Base-by-base conservation (phyloP, 441 rosid species). In the Croton laevigatus region DNA sequence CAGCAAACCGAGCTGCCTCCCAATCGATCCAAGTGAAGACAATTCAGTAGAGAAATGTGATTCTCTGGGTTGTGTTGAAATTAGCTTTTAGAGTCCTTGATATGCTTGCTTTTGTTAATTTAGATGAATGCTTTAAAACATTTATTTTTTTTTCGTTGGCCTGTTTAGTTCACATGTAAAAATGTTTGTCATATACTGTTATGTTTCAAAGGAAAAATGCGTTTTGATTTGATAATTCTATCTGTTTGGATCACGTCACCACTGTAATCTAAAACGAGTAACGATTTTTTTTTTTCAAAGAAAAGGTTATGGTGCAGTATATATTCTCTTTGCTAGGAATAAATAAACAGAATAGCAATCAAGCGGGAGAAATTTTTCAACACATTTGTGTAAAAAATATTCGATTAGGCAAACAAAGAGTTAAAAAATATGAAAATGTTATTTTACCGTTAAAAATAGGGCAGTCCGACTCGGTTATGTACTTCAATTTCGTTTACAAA, bases 11-110 rank as follows among this genome's bases (percentile, higher is more conserved):
- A 20, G 74, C 82, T 0, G 81, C 81, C 3, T 83, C 72, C 81
- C 95, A 87, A 61, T 84, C 92, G 8, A 66, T 89, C 77, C 90
- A 84, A 75, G 88, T 89, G 70, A 89, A 84, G 85, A 83, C 73
- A 58, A 81, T 88, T 23, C 44, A 16, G 3, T 67, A 65, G 69
- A 32, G 32, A 27, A 59, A 32, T 58, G 49, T 60, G 46, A 38
- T n/a, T 37, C n/a, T 45, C 32, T 27, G 32, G 32, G 32, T 27
- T 27, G 32, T 16, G 22, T 42, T 66, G 38, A 17, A 22, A 16
- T 52, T 48, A 37, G n/a, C 11, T 34, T 12, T 6, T 5, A 19
- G n/a, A 20, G 22, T 44, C 34, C 53, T 68, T 58, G 62, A 14
- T 55, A 42, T 55, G 1, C 62, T 7, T 53, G 11, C 12, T 66